Evolutionary conservation across 345 rosid genomes (phyloP).

Genomic region (Eutrema yunnanense): DNA sequence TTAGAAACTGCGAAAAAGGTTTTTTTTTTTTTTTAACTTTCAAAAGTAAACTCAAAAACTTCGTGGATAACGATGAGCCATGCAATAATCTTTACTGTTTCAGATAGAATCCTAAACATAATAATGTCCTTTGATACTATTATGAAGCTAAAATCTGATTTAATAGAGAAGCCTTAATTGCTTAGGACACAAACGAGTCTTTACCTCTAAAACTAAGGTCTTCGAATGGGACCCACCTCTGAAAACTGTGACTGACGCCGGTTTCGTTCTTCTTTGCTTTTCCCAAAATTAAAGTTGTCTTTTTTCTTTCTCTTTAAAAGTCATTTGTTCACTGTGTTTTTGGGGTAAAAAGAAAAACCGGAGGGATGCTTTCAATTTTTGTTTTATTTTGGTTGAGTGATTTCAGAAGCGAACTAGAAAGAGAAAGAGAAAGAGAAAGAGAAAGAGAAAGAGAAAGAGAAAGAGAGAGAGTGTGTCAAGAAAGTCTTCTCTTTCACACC

Average conservation of each 20-base stretch:
- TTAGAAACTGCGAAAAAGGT: neutral
- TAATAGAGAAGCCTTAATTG: neutral
- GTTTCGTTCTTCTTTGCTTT: slow-evolving; percentile 40
- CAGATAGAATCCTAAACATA: too few species aligned
- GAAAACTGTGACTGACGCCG: slow-evolving; percentile 64
- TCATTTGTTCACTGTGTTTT: slow-evolving; percentile 4
- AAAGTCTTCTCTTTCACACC: slow-evolving; percentile 81
- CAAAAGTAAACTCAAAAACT: neutral
- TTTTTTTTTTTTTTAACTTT: neutral
- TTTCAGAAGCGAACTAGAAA: slow-evolving; percentile 29
- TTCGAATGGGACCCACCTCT: slow-evolving; percentile 49
- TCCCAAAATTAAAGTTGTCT: neutral
- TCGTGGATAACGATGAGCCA: neutral
- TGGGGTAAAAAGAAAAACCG: slow-evolving; percentile 7
- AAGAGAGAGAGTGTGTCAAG: slow-evolving; percentile 19
- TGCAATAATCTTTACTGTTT: neutral
- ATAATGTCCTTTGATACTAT: neutral
- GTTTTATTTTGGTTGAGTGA: slow-evolving; percentile 48
- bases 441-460: slow-evolving; percentile 10
- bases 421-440: slow-evolving; percentile 12
- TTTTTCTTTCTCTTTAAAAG: neutral
- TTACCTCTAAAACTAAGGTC: slow-evolving; percentile 39
- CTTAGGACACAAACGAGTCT: slow-evolving; percentile 11
- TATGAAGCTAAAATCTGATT: neutral
- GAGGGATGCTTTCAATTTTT: slow-evolving; percentile 27